These are phyloP conservation scores for Nicotiana tabacum DNA, from an alignment of 257 asterid genomes.

Conservation along the genomic window DNA sequence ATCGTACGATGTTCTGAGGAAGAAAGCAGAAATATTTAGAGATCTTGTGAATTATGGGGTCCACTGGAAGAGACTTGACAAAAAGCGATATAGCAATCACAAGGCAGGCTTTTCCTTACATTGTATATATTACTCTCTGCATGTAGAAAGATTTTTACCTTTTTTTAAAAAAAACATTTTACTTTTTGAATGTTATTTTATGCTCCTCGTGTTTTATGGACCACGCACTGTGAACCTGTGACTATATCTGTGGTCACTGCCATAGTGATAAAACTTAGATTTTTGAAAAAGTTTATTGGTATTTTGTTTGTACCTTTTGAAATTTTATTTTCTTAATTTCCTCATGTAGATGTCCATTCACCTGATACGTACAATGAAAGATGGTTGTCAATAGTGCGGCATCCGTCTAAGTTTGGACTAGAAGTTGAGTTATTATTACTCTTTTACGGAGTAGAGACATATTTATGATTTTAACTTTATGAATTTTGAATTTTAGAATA, in stretches of 20 bases:
- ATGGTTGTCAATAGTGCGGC: no score
- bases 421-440: no score
- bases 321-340: no score
- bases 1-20: neutral
- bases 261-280: neutral
- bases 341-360: no score
- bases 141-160: slow-evolving; percentile 24
- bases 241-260: neutral
- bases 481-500: no score
- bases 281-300: neutral
- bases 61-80: slow-evolving; percentile 55
- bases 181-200: neutral
- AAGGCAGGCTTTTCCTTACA: slow-evolving; percentile 10
- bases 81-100: slow-evolving; percentile 42
- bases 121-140: slow-evolving; percentile 18
- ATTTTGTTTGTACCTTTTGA: neutral
- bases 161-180: neutral
- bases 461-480: no score
- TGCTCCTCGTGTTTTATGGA: slow-evolving; percentile 3
- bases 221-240: slow-evolving; percentile 16
- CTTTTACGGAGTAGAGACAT: no score
- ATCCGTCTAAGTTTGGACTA: no score
- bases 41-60: slow-evolving; percentile 80
- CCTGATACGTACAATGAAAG: no score
- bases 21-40: slow-evolving; percentile 27